A percentile compares a stretch with the other conserved stretches of the same genome.
phyloP scores from a whole-genome alignment of 805 yeast species.

The Ogataea neopini region DNA sequence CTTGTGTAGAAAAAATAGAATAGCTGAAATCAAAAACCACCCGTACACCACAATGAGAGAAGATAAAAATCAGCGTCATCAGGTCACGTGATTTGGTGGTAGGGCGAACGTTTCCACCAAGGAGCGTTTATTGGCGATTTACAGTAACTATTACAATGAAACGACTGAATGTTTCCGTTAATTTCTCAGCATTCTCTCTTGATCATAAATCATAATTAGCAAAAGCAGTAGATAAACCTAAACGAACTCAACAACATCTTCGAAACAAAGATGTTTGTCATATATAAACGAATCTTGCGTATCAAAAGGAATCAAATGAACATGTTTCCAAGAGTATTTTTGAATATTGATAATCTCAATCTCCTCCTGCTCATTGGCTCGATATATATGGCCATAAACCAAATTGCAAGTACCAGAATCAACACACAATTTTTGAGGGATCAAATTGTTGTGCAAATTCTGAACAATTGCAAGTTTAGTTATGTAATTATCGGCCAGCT shows the following conservation, averaged over 20 bases:
- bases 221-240: not conserved
- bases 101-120: too few relatives aligned
- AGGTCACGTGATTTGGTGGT: not conserved
- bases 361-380: not conserved
- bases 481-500: constrained; percentile 8
- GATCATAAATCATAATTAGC: not conserved
- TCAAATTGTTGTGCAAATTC: constrained; percentile 7
- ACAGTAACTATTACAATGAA: too few relatives aligned
- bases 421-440: constrained; percentile 8
- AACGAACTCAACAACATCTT: constrained; percentile 13
- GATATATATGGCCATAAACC: constrained; percentile 11
- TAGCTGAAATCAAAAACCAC: not conserved
- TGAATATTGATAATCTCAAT: constrained; percentile 12
- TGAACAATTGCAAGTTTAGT: constrained; percentile 17
- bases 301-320: constrained; percentile 16
- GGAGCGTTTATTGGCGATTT: too few relatives aligned
- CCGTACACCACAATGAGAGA: not conserved
- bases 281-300: constrained; percentile 11
- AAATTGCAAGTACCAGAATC: constrained; percentile 7
- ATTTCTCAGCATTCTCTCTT: too few relatives aligned
- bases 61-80: not conserved
- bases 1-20: not conserved
- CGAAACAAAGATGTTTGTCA: constrained; percentile 14
- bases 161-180: too few relatives aligned
- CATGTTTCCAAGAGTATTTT: constrained; percentile 16